Base-by-base conservation (phyloP, 768 basidiomycete genomes). In the Hypholoma sublateritium region DNA sequence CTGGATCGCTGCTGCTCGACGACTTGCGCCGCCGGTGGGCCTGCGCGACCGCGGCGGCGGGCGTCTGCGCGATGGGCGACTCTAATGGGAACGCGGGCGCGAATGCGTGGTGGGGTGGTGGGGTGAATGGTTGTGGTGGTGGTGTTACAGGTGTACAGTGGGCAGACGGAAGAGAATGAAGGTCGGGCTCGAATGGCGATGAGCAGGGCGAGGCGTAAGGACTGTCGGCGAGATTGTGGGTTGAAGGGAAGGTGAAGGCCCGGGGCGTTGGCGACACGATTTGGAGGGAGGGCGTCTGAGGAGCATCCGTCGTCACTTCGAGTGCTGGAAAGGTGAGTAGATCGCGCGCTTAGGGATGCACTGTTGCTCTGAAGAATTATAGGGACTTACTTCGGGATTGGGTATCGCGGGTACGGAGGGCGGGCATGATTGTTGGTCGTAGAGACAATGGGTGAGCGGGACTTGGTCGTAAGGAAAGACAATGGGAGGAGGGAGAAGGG, bases 401-500 rank as follows among this genome's bases (percentile, higher is more conserved):
- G 78, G 80, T 86, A 78, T 89, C 87, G 78, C 86, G 87, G 70
- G 88, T 89, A 76, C 88, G 88, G 68, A 84, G 78, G 50, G 87
- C 87, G 72, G 88, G 88, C 88, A 90, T 90, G 80, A 81, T 84
- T 2, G 28, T 32, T 32, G 60, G 69, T 70, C 71, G 72, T 72
- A 69, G 56, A 53, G 62, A 60, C 25, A 28, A 28, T 28, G 47
- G 41, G 41, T 53, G 51, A 19, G 37, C 19, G 41, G 14, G 41
- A 32, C 19, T 49, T 42, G 57, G 46, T 28, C 28, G 28, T 32
- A 32, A 46, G 41, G 46, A 49, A 48, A 35, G 46, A 70, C 67
- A 69, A 65, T 63, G 67, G 67, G 64, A 61, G 67, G 64, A 61
- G 58, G 57, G 59, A 62, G 65, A 72, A 62, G 60, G 72, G 67